Evolutionary conservation across 768 basidiomycete genomes (phyloP), one percentile per base, ranked within the genome.

Genomic region (Nevesoporus exiguus): DNA sequence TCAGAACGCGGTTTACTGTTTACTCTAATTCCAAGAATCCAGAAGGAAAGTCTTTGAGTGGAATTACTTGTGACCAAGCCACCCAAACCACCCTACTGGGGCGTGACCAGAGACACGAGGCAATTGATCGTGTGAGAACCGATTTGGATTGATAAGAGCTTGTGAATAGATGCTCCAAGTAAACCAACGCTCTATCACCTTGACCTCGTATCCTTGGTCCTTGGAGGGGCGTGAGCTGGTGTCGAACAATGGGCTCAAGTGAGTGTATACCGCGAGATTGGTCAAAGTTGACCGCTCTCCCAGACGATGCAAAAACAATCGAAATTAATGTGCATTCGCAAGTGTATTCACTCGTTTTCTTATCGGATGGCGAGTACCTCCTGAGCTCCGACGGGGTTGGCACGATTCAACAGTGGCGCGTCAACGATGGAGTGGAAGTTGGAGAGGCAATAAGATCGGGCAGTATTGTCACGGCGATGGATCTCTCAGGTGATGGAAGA

Each of bases 401-500:
- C 3, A 22, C 39, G 14, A 54, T 54, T 19, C 52, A 46, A 33
- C 52, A 54, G 19, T 54, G 52, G 52, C 31, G 45, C 7, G 7
- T 47, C 30, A 2, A 15, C 0, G 52, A 41, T 33, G 52, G 52
- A 19, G 30, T 19, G 3, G 46, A 54, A 8, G 31, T 48, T 13
- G 47, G 31, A n/a, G 40, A 48, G 15, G 40, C 31, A 8, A 41
- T 54, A 40, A 54, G 27, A 27, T 21, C 47, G 1, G 14, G n/a
- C 1, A 21, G 40, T 14, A 17, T 3, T 0, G 11, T 48, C 24
- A 9, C 17, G 11, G 30, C 24, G 31, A 48, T 48, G 14, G 40
- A 31, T 17, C n/a, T 54, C n/a, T 48, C 52, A 13, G 8, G 47
- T 7, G 31, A 54, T 42, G 47, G 52, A 1, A 42, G 31, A 3